Evolutionary conservation across 129 eudicot genomes (phyloP).

Genomic region (Flaveria sonorensis): DNA sequence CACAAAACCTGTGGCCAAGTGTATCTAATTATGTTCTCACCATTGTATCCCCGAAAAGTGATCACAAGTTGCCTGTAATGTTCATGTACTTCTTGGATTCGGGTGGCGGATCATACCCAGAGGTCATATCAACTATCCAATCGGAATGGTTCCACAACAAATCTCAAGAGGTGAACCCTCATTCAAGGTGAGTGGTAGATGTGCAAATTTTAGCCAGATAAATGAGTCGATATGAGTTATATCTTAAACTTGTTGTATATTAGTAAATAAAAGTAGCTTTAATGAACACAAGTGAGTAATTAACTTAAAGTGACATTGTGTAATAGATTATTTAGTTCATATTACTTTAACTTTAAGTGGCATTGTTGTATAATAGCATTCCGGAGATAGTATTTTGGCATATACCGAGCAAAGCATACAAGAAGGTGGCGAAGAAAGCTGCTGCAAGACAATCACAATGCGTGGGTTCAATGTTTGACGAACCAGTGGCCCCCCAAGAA

Average conservation of each 20-base stretch:
- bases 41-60: constrained; percentile 50
- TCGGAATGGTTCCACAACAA: constrained; percentile 67
- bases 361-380: constrained; percentile 42
- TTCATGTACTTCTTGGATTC: constrained; percentile 90
- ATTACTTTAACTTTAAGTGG: constrained; percentile 10
- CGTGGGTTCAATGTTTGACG: constrained; percentile 76
- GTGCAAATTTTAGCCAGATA: neutral
- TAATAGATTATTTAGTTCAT: neutral
- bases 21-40: constrained; percentile 79
- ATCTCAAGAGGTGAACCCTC: constrained; percentile 72
- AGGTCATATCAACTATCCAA: constrained; percentile 74
- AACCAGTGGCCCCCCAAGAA: constrained; percentile 79
- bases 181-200: constrained; percentile 55
- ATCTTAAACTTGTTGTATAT: neutral
- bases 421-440: constrained; percentile 60
- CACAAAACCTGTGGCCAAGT: constrained; percentile 81
- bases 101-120: constrained; percentile 96
- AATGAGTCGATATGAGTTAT: neutral
- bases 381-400: constrained; percentile 97
- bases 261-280: neutral
- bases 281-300: neutral
- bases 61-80: constrained; percentile 40
- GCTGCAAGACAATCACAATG: constrained; percentile 32
- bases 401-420: constrained; percentile 84
- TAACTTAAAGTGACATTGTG: no score